A percentile compares a stretch with the other conserved stretches of the same genome.
Conservation (phyloP, 495 filamentous ascomycete genomes). For the Xylaria telfairii region DNA sequence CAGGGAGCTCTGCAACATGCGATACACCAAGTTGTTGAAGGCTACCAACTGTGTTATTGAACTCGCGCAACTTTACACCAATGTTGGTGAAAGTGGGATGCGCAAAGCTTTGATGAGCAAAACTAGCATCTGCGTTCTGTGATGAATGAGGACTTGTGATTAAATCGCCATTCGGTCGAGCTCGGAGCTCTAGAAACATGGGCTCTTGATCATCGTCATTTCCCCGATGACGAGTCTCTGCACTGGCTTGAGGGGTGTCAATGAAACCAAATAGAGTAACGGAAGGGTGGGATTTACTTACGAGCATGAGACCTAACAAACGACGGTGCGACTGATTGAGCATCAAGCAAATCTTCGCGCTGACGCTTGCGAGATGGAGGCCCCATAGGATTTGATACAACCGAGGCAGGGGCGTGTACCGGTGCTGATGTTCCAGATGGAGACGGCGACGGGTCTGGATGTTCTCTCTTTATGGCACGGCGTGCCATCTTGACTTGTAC, state of each 20-base stretch:
- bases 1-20: slow-evolving; percentile 68
- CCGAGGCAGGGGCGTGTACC: neutral
- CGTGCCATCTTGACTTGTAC: slow-evolving; percentile 6
- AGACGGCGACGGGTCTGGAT: neutral
- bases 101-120: slow-evolving; percentile 36
- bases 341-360: slow-evolving; percentile 26
- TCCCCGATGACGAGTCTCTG: slow-evolving; percentile 34
- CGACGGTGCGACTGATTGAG: slow-evolving; percentile 23
- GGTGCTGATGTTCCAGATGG: neutral
- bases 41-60: slow-evolving; percentile 55
- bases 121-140: slow-evolving; percentile 37
- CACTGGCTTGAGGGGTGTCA: slow-evolving; percentile 28
- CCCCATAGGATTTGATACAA: slow-evolving; percentile 30
- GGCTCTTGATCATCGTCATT: slow-evolving; percentile 35
- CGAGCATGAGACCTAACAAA: slow-evolving; percentile 38
- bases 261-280: neutral
- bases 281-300: slow-evolving; percentile 23
- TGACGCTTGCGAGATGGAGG: slow-evolving; percentile 30
- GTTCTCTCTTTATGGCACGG: slow-evolving; percentile 8
- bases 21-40: slow-evolving; percentile 55
- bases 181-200: slow-evolving; percentile 37
- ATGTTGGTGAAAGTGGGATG: slow-evolving; percentile 50
- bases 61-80: slow-evolving; percentile 50
- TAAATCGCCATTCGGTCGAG: slow-evolving; percentile 13
- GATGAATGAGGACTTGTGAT: slow-evolving; percentile 29